Conservation (phyloP, 208 protist species). For the Trypanosoma platydactyli region DNA sequence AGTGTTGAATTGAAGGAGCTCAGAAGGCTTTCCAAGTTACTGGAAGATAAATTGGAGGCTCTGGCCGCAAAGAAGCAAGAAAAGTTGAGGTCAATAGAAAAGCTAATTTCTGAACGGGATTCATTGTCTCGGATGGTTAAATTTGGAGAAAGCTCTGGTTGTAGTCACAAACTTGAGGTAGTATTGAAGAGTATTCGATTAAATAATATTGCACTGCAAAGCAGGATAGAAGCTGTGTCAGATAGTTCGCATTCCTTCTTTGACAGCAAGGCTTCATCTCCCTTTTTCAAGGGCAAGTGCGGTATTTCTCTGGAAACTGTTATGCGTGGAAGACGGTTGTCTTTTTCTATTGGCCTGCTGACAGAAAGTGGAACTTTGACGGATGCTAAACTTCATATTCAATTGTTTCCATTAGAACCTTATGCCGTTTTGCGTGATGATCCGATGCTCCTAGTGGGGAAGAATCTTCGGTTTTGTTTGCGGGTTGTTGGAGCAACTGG, state of each 20-base stretch:
- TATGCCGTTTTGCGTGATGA: constrained; percentile 21
- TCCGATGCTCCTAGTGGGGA: constrained; percentile 39
- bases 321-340: constrained; percentile 37
- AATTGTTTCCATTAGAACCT: constrained; percentile 50
- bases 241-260: constrained; percentile 36
- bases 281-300: constrained; percentile 70
- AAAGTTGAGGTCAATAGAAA: constrained; percentile 37
- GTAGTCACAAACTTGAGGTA: constrained; percentile 30
- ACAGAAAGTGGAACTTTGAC: constrained; percentile 47
- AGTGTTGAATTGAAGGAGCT: constrained; percentile 74
- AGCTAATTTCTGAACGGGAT: constrained; percentile 48
- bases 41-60: constrained; percentile 55
- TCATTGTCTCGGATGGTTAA: constrained; percentile 41
- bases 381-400: constrained; percentile 44
- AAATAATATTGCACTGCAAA: constrained; percentile 59
- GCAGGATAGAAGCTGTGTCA: constrained; percentile 51
- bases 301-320: constrained; percentile 51
- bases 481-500: constrained; percentile 60
- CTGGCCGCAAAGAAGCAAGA: constrained; percentile 30
- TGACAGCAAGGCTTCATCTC: constrained; percentile 50
- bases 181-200: constrained; percentile 44
- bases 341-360: constrained; percentile 40
- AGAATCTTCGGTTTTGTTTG: constrained; percentile 63
- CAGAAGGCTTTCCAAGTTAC: constrained; percentile 39
- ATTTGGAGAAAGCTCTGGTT: constrained; percentile 17